A percentile compares a stretch with the other conserved stretches of the same genome.
phyloP scores from a whole-genome alignment of 2,329 filamentous ascomycete species.

The Verticillium albo-atrum region DNA sequence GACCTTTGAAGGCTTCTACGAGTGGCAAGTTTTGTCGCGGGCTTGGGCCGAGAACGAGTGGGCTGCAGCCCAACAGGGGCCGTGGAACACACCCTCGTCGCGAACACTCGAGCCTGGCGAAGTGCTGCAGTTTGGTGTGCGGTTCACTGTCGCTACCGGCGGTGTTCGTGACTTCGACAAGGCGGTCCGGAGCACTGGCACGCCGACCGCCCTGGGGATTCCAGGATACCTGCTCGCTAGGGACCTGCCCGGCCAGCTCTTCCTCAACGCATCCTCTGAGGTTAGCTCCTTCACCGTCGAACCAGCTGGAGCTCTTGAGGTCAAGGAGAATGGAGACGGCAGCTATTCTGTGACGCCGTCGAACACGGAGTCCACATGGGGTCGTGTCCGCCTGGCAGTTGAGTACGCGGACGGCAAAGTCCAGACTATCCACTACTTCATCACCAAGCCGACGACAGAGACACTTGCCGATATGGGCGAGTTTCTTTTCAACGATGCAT shows the following conservation, averaged over 20 bases:
- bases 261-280: slow-evolving; percentile 33
- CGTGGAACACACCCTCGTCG: slow-evolving; percentile 53
- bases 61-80: slow-evolving; percentile 29
- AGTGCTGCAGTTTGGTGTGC: slow-evolving; percentile 42
- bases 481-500: slow-evolving; percentile 51
- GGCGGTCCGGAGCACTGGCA: slow-evolving; percentile 34
- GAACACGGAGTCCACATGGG: slow-evolving; percentile 34
- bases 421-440: slow-evolving; percentile 53
- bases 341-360: slow-evolving; percentile 39
- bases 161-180: slow-evolving; percentile 43
- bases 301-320: slow-evolving; percentile 30
- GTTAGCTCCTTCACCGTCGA: slow-evolving; percentile 33
- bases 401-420: slow-evolving; percentile 39
- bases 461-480: slow-evolving; percentile 40
- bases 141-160: slow-evolving; percentile 40
- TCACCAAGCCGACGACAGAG: slow-evolving; percentile 42
- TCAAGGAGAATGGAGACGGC: slow-evolving; percentile 19
- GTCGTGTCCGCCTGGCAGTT: slow-evolving; percentile 42
- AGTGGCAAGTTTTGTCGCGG: slow-evolving; percentile 51
- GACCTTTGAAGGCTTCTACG: slow-evolving; percentile 56
- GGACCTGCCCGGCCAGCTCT: slow-evolving; percentile 40
- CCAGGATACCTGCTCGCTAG: slow-evolving; percentile 50
- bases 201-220: slow-evolving; percentile 45
- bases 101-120: slow-evolving; percentile 37
- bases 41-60: slow-evolving; percentile 55